phyloP scores from a whole-genome alignment of 805 yeast genomes.

The Hanseniaspora meyeri region DNA sequence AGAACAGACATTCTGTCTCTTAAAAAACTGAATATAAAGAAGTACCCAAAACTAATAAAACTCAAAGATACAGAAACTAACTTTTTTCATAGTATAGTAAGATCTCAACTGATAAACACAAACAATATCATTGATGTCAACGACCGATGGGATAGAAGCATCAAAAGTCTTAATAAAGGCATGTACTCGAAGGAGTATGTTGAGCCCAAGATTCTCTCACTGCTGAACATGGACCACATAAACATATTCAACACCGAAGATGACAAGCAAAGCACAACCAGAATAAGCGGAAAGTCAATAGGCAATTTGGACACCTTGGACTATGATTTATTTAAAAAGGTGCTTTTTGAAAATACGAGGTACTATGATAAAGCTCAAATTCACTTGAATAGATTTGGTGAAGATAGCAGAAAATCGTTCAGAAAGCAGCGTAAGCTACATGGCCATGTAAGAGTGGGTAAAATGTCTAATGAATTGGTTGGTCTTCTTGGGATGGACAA shows the following conservation, averaged over 20 bases:
- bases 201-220: neutral
- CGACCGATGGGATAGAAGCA: neutral
- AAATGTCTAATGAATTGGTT: neutral
- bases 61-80: conserved; percentile 6
- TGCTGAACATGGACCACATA: neutral
- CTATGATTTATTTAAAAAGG: neutral
- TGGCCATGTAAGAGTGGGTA: conserved; percentile 1
- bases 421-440: neutral
- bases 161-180: neutral
- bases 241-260: neutral
- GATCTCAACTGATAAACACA: neutral
- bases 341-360: neutral
- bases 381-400: neutral
- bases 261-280: neutral
- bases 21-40: conserved; percentile 8
- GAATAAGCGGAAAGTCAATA: neutral
- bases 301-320: neutral
- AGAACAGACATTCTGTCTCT: conserved; percentile 3
- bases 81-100: conserved; percentile 1
- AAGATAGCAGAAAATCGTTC: neutral
- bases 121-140: conserved; percentile 4
- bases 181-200: neutral
- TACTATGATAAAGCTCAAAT: neutral
- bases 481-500: neutral
- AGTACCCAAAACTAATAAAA: conserved; percentile 3